A percentile compares a stretch with the other conserved stretches of the same genome.
phyloP scores from a whole-genome alignment of 805 yeast species.

The Candida mattraensis region DNA sequence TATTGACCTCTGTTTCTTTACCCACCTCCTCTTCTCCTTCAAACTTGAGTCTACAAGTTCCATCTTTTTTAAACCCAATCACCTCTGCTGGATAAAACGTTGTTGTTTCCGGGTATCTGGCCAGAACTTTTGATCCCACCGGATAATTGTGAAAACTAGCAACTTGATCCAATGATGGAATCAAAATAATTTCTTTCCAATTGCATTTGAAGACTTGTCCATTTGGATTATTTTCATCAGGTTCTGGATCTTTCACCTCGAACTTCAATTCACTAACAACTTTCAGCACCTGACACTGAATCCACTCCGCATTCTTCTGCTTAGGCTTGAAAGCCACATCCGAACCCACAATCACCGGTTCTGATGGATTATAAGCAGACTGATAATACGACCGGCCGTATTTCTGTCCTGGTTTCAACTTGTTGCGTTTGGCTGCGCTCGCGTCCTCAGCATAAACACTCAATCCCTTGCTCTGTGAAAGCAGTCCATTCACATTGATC shows the following conservation, averaged over 20 bases:
- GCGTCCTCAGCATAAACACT: slow-evolving; percentile 11
- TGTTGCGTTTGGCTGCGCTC: slow-evolving; percentile 11
- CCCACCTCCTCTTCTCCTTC: slow-evolving; percentile 98
- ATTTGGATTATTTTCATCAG: slow-evolving; percentile 87
- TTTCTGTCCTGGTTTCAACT: slow-evolving; percentile 15
- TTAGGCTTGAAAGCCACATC: slow-evolving; percentile 86
- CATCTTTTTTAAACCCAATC: slow-evolving; percentile 70
- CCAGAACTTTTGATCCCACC: slow-evolving; percentile 78
- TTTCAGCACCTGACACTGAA: slow-evolving; percentile 85
- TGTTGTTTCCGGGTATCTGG: slow-evolving; percentile 96
- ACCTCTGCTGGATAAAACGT: slow-evolving; percentile 96
- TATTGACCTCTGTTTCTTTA: slow-evolving; percentile 89
- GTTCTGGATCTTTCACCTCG: slow-evolving; percentile 97
- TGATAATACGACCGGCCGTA: slow-evolving; percentile 32
- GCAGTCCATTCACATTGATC: slow-evolving; percentile 47
- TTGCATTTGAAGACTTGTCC: slow-evolving; percentile 84
- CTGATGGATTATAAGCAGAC: slow-evolving; percentile 61
- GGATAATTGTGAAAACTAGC: slow-evolving; percentile 55
- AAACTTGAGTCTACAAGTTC: slow-evolving; percentile 74
- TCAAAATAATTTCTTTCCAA: slow-evolving; percentile 73
- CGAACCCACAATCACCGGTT: slow-evolving; percentile 60
- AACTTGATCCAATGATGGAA: slow-evolving; percentile 47
- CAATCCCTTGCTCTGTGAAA: slow-evolving; percentile 30
- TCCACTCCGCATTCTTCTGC: slow-evolving; percentile 85
- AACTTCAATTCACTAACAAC: slow-evolving; percentile 50